These are phyloP conservation scores for Gautieria morchelliformis DNA, from an alignment of 768 basidiomycete species.

Conservation along the genomic window DNA sequence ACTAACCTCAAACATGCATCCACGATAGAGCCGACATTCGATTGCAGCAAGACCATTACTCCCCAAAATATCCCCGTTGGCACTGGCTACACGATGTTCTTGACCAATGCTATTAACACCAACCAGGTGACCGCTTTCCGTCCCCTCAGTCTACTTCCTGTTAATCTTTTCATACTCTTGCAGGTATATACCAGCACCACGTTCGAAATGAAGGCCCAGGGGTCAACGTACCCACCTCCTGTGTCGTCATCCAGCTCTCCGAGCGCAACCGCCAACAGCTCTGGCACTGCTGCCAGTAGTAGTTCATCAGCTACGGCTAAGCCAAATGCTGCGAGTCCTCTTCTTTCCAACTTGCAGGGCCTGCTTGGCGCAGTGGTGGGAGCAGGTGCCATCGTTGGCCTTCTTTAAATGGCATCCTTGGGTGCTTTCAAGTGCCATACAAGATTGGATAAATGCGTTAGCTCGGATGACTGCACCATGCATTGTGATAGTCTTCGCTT, in stretches of 20 bases:
- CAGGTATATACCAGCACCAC: neutral
- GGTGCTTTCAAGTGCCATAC: no score
- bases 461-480: no score
- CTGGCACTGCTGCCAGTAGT: neutral
- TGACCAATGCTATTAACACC: neutral
- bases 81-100: slow-evolving; percentile 1
- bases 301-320: neutral
- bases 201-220: slow-evolving; percentile 1
- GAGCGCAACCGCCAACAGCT: neutral
- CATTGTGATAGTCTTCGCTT: neutral
- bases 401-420: neutral
- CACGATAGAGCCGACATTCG: neutral
- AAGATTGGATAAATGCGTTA: no score
- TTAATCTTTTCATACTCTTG: neutral
- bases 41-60: neutral
- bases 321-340: neutral
- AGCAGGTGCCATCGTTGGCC: neutral
- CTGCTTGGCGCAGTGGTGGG: neutral
- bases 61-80: neutral
- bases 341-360: neutral
- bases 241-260: neutral
- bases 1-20: neutral
- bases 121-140: neutral
- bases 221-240: slow-evolving; percentile 1
- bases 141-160: neutral